Percentiles rank a stretch among this genome's conserved stretches.
These are phyloP conservation scores for Ogataea populi-albae DNA, from an alignment of 805 yeast genomes.

Conservation along the genomic window DNA sequence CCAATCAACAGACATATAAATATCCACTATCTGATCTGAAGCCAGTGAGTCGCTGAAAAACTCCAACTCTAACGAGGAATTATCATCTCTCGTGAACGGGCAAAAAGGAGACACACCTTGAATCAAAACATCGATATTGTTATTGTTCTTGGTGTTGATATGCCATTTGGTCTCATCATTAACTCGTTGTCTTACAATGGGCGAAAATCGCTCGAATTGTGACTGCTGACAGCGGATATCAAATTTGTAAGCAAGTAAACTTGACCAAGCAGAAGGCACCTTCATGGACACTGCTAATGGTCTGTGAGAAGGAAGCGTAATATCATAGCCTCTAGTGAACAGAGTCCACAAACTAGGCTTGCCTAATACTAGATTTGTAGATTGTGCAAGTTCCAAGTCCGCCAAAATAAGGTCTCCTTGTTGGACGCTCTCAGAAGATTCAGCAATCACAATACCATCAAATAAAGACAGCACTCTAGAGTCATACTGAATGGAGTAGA, in stretches of 20 bases:
- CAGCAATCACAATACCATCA: constrained; percentile 51
- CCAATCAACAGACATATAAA: constrained; percentile 49
- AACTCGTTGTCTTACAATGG: constrained; percentile 67
- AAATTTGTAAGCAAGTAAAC: constrained; percentile 51
- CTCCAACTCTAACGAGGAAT: constrained; percentile 37
- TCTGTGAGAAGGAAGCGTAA: constrained; percentile 41
- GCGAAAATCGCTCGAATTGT: constrained; percentile 42
- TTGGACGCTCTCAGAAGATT: constrained; percentile 22
- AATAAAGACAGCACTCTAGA: constrained; percentile 39
- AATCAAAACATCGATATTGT: constrained; percentile 38
- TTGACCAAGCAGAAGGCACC: constrained; percentile 59
- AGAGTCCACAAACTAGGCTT: constrained; percentile 36
- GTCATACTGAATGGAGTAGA: constrained; percentile 44
- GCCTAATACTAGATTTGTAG: constrained; percentile 27
- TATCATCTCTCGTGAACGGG: constrained; percentile 26
- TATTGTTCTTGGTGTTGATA: constrained; percentile 42
- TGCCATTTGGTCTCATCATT: constrained; percentile 80
- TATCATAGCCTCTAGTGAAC: constrained; percentile 37
- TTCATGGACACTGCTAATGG: constrained; percentile 46
- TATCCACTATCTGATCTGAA: constrained; percentile 36
- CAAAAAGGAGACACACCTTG: constrained; percentile 67
- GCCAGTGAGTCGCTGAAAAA: constrained; percentile 45
- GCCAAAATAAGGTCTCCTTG: constrained; percentile 37
- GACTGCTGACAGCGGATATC: constrained; percentile 31
- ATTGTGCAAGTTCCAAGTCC: constrained; percentile 30